Conservation (phyloP, 164 flowering plant genomes). For the Umbilicus rupestris region DNA sequence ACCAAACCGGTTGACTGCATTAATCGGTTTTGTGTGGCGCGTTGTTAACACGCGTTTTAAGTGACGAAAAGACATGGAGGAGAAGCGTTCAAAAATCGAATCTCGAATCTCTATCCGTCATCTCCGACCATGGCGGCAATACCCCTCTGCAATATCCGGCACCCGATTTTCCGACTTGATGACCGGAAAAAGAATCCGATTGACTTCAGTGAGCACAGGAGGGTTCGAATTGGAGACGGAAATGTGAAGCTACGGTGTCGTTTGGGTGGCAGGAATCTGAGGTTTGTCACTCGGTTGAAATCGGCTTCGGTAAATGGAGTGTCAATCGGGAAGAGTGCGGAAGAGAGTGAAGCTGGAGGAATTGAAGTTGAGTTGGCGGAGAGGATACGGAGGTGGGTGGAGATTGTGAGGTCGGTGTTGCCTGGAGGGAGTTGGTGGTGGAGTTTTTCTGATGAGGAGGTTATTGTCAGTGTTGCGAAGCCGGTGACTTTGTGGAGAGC, state of each 20-base stretch:
- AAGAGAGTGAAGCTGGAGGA: slow-evolving; percentile 10
- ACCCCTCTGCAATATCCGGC: background rate
- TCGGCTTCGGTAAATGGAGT: slow-evolving; percentile 41
- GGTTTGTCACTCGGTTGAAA: slow-evolving; percentile 11
- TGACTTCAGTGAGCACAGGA: background rate
- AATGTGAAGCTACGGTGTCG: background rate
- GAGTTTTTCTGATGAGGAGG: slow-evolving; percentile 39
- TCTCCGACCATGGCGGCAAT: background rate
- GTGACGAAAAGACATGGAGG: background rate
- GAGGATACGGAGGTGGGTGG: slow-evolving; percentile 26
- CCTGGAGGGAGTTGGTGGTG: slow-evolving; percentile 87
- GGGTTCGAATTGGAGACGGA: background rate
- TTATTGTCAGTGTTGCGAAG: slow-evolving; percentile 25
- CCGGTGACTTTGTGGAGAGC: slow-evolving; percentile 68
- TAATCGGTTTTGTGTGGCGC: too few relatives aligned
- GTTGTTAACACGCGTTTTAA: too few relatives aligned
- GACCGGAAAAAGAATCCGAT: background rate
- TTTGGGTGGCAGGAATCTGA: background rate
- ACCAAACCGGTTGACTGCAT: too few relatives aligned
- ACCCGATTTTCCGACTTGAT: background rate
- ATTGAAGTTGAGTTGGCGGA: slow-evolving; percentile 18
- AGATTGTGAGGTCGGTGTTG: slow-evolving; percentile 27
- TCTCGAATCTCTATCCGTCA: background rate
- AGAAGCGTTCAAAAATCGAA: background rate
- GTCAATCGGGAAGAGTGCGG: slow-evolving; percentile 16